phyloP scores from a whole-genome alignment of 805 yeast genomes.

The Wickerhamiella spandovensis region DNA sequence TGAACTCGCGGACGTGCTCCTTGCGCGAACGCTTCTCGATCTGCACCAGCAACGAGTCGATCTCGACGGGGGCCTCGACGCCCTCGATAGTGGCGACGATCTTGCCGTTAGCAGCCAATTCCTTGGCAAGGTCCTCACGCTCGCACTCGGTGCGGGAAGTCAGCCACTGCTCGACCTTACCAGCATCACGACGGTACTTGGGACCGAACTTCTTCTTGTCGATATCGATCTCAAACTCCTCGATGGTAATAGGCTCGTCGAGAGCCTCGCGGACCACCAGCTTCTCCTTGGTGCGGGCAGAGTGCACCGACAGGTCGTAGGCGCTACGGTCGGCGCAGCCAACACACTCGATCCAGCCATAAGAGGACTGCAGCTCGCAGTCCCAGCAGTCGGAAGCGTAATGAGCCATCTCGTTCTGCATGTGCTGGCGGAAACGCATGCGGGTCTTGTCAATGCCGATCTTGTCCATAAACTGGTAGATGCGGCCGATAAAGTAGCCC shows the following conservation, averaged over 20 bases:
- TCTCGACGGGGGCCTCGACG: constrained; percentile 45
- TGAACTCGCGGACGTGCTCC: constrained; percentile 87
- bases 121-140: constrained; percentile 60
- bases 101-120: constrained; percentile 48
- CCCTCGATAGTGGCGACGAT: constrained; percentile 58
- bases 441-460: constrained; percentile 81
- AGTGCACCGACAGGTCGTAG: constrained; percentile 87
- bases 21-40: constrained; percentile 68
- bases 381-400: constrained; percentile 99
- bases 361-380: constrained; percentile 88
- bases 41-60: constrained; percentile 56
- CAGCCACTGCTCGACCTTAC: constrained; percentile 75
- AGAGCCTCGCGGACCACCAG: constrained; percentile 86
- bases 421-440: constrained; percentile 94
- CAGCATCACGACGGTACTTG: constrained; percentile 92
- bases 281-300: constrained; percentile 90
- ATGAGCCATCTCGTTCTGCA: constrained; percentile 99
- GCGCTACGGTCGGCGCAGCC: constrained; percentile 99
- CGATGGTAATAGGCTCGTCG: constrained; percentile 71
- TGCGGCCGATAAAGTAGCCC: constrained; percentile 94
- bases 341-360: constrained; percentile 99
- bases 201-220: constrained; percentile 97
- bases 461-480: constrained; percentile 65
- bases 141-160: constrained; percentile 68
- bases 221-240: constrained; percentile 70